Evolutionary conservation across 805 yeast genomes (phyloP), one percentile per base, ranked within the genome.

Genomic region (Metschnikowia lochheadii): DNA sequence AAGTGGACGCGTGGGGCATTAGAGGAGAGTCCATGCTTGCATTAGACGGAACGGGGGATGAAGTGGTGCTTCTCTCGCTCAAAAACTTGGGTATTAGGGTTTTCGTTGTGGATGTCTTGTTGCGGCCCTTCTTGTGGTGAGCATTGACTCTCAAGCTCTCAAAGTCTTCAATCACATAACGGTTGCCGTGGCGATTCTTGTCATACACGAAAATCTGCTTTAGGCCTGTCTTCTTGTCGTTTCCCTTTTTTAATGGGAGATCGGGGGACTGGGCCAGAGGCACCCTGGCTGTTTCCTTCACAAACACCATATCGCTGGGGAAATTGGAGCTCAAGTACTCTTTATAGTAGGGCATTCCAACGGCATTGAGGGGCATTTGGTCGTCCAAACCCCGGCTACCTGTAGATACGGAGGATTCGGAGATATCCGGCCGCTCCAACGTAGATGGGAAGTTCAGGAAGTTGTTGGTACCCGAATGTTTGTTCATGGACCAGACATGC

Each of bases 271-370:
- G 74, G 11, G 68, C 68, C 11, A 67, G 67, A 0, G 90, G 83
- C 4, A 86, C 69, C 50, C 82, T 80, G 1, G 95, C 89, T 2
- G 72, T 63, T 55, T 81, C 81, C 69, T 50, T 78, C 44, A 79
- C 77, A 62, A 87, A 89, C 6, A 81, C 72, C 53, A 76, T 65
- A 38, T 84, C 83, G 1, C 76, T 62, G 0, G 92, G 86, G 89
- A 91, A 92, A 13, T 88, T 84, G 0, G 97, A 89, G 7, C 91
- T 72, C 15, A 94, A 75, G 49, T 78, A 78, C 39, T 85, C 87
- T 49, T 82, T 82, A 65, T 89, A 94, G 59, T 84, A 89, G 0
- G 99, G 98, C 80, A 94, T 70, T 8, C 97, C 97, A 2, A 94
- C 73, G 1, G 81, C 63, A 44, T 83, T 84, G 50, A 92, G 73